These are phyloP conservation scores for Boletellus ananiceps DNA, from an alignment of 768 basidiomycete genomes.

Conservation along the genomic window DNA sequence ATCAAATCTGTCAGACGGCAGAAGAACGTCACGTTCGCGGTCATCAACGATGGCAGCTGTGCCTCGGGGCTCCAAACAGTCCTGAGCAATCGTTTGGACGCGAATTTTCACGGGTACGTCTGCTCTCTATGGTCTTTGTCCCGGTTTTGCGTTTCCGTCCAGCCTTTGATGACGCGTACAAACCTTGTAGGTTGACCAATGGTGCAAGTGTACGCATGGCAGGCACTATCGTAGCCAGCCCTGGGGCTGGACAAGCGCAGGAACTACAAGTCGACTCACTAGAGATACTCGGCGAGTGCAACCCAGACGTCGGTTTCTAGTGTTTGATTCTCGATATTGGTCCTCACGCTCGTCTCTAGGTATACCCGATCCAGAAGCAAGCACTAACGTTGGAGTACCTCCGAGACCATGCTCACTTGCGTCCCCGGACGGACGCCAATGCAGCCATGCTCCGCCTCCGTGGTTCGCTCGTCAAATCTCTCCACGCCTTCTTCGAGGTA, in stretches of 20 bases:
- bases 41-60: slow-evolving; percentile 77
- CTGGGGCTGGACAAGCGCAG: slow-evolving; percentile 45
- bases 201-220: slow-evolving; percentile 51
- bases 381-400: slow-evolving; percentile 72
- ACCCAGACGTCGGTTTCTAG: slow-evolving; percentile 44
- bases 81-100: slow-evolving; percentile 35
- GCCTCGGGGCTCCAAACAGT: slow-evolving; percentile 74
- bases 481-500: slow-evolving; percentile 73
- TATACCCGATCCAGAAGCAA: slow-evolving; percentile 92
- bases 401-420: slow-evolving; percentile 83
- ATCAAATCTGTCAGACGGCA: slow-evolving; percentile 81
- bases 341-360: slow-evolving; percentile 36
- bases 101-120: slow-evolving; percentile 18
- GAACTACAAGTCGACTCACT: slow-evolving; percentile 50
- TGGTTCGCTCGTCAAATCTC: slow-evolving; percentile 47
- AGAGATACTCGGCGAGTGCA: slow-evolving; percentile 50
- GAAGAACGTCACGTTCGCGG: slow-evolving; percentile 84
- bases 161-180: slow-evolving; percentile 2
- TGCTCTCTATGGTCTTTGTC: background rate
- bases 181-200: slow-evolving; percentile 40
- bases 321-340: background rate
- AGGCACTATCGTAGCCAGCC: slow-evolving; percentile 45
- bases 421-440: slow-evolving; percentile 68
- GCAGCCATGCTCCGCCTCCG: slow-evolving; percentile 76
- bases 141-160: background rate